Conservation (phyloP, 108 stramenopile genomes). For the Cylindrotheca fusiformis region DNA sequence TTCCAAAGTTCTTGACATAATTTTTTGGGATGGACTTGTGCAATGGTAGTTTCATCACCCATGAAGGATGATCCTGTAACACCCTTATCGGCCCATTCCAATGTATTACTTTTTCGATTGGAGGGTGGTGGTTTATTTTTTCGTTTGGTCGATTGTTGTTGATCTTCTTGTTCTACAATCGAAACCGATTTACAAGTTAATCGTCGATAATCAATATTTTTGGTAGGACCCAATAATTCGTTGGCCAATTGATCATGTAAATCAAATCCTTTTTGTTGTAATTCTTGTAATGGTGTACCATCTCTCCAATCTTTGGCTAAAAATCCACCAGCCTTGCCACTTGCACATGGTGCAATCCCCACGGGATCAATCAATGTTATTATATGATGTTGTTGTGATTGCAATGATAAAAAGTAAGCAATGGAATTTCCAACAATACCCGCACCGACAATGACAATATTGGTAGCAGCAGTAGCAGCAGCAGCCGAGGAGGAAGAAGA, state of each 20-base stretch:
- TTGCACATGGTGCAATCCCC: slow-evolving; percentile 62
- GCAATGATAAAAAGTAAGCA: slow-evolving; percentile 54
- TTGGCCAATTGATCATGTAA: slow-evolving; percentile 65
- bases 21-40: slow-evolving; percentile 68
- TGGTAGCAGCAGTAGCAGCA: no score
- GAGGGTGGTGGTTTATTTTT: slow-evolving; percentile 1
- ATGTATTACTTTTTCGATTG: slow-evolving; percentile 30
- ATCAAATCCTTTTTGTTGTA: slow-evolving; percentile 61
- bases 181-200: slow-evolving; percentile 49
- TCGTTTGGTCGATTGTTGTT: background rate
- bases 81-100: slow-evolving; percentile 53
- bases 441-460: slow-evolving; percentile 59
- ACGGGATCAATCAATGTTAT: slow-evolving; percentile 55
- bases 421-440: slow-evolving; percentile 59
- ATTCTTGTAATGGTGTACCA: slow-evolving; percentile 34
- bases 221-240: slow-evolving; percentile 39
- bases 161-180: slow-evolving; percentile 4
- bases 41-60: slow-evolving; percentile 54
- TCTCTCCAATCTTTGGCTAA: slow-evolving; percentile 76
- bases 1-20: slow-evolving; percentile 48
- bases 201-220: slow-evolving; percentile 49
- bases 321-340: slow-evolving; percentile 78
- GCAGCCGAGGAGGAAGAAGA: no score
- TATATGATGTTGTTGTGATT: slow-evolving; percentile 21
- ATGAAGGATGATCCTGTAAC: slow-evolving; percentile 29